Evolutionary conservation across 1,139 yeast genomes (phyloP), one percentile per base, ranked within the genome.

Genomic region (Suhomyces bribrorum): DNA sequence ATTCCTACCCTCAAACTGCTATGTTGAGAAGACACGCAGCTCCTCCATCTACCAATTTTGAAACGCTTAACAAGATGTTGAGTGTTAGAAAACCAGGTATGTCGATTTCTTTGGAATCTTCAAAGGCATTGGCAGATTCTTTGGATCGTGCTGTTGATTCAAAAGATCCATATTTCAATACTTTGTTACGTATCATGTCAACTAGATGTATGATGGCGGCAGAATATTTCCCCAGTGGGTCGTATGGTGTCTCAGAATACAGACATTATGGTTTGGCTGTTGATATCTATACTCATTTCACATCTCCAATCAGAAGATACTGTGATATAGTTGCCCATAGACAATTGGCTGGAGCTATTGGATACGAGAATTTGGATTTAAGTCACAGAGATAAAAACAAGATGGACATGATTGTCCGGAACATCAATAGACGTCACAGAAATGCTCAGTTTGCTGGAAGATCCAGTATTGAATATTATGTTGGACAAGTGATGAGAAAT

Each of bases 131-230:
- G 34, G 98, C 98, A 1, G 97, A 89, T 56, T 89, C 97, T 14
- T 73, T 94, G 40, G 98, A 94, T 57, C 75, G 86, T 45, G 88
- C 96, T 63, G 78, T 69, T 24, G 97, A 92, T 60, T 77, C 82
- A 16, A 57, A 77, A 0, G 98, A 92, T 59, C 85, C 90, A 5
- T 94, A 88, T 57, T 89, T 94, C 75, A 94, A 94, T 64, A 92
- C 97, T 0, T 73, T 94, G 53, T 76, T 92, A 7, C 83, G 99
- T 64, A 92, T 94, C 48, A 86, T 92, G 96, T 94, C 97, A 5
- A 94, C 99, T 0, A 78, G 99, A 56, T 92, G 98, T 66, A 94
- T 94, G 98, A 87, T 89, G 86, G 96, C 98, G 2, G 99, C 99
- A 2, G 97, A 92, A 56, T 94, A 94, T 60, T 94, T 94, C 70